A percentile compares a stretch with the other conserved stretches of the same genome.
Evolutionary conservation across 2,329 filamentous ascomycete species (phyloP).

Genomic region (Fusarium dimerum): DNA sequence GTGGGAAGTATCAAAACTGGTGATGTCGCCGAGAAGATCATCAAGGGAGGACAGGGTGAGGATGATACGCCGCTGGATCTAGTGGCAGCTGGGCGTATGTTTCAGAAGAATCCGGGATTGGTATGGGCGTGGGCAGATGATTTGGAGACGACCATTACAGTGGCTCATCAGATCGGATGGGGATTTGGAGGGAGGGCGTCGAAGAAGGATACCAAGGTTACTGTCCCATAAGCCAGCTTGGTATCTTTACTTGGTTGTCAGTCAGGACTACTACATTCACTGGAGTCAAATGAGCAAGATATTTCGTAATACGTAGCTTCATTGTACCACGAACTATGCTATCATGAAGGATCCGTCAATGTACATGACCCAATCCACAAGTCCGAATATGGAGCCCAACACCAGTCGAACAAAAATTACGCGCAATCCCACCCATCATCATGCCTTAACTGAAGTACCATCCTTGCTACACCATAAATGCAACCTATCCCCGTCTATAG

Average conservation of each 20-base stretch:
- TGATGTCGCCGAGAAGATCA: conserved; percentile 46
- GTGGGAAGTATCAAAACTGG: conserved; percentile 53
- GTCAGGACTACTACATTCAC: no score
- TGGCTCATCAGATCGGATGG: conserved; percentile 58
- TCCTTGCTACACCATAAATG: neutral
- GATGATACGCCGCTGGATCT: conserved; percentile 49
- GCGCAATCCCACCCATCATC: no score
- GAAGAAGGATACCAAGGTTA: conserved; percentile 16
- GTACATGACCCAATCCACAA: no score
- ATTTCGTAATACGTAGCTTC: no score
- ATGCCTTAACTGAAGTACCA: no score
- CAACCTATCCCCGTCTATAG: neutral
- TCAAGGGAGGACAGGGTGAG: conserved; percentile 35
- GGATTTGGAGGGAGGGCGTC: conserved; percentile 47
- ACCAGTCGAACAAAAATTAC: no score
- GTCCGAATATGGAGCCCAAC: no score
- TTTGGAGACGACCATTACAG: conserved; percentile 45
- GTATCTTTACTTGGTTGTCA: neutral
- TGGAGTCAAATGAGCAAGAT: no score
- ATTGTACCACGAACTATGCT: no score
- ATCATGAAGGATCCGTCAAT: no score
- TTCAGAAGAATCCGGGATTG: conserved; percentile 60
- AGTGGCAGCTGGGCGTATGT: conserved; percentile 51
- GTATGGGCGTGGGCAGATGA: conserved; percentile 59
- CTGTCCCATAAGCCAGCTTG: neutral